A percentile compares a stretch with the other conserved stretches of the same genome.
Evolutionary conservation across 2,329 filamentous ascomycete species (phyloP).

Genomic region (Diplodia scrobiculata): DNA sequence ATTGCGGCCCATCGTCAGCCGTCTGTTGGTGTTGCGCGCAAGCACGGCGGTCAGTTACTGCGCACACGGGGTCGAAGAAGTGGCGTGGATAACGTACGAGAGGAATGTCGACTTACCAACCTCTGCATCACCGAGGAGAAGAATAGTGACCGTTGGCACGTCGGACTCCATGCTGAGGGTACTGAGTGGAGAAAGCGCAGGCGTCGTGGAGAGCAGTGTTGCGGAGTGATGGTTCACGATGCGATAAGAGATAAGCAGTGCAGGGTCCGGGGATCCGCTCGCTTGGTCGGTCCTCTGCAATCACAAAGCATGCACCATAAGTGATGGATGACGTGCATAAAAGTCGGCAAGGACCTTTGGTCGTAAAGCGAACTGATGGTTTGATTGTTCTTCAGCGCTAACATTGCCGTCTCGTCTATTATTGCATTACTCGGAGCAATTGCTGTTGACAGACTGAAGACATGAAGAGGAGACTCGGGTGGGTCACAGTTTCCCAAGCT

Average conservation of each 20-base stretch:
- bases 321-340: too few species aligned
- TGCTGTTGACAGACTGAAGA: background rate
- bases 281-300: background rate
- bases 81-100: constrained; percentile 52
- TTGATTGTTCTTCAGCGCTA: too few species aligned
- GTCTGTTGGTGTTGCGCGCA: constrained; percentile 27
- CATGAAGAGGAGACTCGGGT: background rate
- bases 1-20: constrained; percentile 34
- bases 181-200: too few species aligned
- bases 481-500: background rate
- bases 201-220: background rate
- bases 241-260: constrained; percentile 8
- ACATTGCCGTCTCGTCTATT: background rate
- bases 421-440: background rate
- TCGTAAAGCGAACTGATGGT: too few species aligned
- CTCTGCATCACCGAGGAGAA: constrained; percentile 61
- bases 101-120: constrained; percentile 66
- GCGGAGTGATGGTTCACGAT: background rate
- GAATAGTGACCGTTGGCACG: constrained; percentile 51
- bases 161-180: constrained; percentile 22
- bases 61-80: background rate
- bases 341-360: too few species aligned
- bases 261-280: constrained; percentile 10
- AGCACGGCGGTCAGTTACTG: background rate
- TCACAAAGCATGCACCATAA: background rate